A percentile compares a stretch with the other conserved stretches of the same genome.
phyloP scores from a whole-genome alignment of 2,329 filamentous ascomycete species.

The Emericellopsis cladophorae region DNA sequence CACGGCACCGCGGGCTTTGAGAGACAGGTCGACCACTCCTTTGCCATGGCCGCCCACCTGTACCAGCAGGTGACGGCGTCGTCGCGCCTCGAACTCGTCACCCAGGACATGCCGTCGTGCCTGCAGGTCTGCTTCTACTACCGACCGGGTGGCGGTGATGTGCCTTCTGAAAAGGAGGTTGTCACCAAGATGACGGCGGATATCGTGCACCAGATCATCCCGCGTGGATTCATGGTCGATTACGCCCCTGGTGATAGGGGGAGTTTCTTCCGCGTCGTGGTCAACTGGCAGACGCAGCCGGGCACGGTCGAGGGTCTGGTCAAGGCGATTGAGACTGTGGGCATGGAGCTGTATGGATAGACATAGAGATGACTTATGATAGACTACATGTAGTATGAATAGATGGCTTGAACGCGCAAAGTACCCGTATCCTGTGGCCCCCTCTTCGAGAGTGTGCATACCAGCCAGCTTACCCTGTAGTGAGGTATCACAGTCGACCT shows the following conservation, averaged over 20 bases:
- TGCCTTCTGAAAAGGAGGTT: slow-evolving; percentile 18
- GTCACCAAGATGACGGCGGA: slow-evolving; percentile 36
- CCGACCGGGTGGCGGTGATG: slow-evolving; percentile 39
- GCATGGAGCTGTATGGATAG: slow-evolving; percentile 9
- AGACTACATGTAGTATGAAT: neutral
- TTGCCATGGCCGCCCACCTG: slow-evolving; percentile 58
- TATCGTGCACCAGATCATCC: slow-evolving; percentile 34
- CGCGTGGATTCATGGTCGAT: slow-evolving; percentile 46
- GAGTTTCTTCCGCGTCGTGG: slow-evolving; percentile 46
- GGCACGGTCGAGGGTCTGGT: slow-evolving; percentile 40
- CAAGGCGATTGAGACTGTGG: slow-evolving; percentile 36
- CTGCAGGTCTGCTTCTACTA: slow-evolving; percentile 94
- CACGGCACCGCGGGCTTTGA: slow-evolving; percentile 69
- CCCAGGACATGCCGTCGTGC: slow-evolving; percentile 68
- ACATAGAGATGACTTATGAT: neutral
- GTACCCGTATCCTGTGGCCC: no score
- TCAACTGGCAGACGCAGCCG: slow-evolving; percentile 41
- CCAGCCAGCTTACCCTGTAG: no score
- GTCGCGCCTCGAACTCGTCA: slow-evolving; percentile 57
- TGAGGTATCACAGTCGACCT: no score
- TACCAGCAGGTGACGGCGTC: slow-evolving; percentile 41
- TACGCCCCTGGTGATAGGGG: slow-evolving; percentile 44
- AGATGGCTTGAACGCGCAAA: neutral
- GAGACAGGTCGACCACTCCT: slow-evolving; percentile 57
- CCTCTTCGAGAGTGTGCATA: no score